A percentile compares a stretch with the other conserved stretches of the same genome.
These are phyloP conservation scores for Ceratonia siliqua DNA, from an alignment of 306 rosid genomes.

Conservation along the genomic window DNA sequence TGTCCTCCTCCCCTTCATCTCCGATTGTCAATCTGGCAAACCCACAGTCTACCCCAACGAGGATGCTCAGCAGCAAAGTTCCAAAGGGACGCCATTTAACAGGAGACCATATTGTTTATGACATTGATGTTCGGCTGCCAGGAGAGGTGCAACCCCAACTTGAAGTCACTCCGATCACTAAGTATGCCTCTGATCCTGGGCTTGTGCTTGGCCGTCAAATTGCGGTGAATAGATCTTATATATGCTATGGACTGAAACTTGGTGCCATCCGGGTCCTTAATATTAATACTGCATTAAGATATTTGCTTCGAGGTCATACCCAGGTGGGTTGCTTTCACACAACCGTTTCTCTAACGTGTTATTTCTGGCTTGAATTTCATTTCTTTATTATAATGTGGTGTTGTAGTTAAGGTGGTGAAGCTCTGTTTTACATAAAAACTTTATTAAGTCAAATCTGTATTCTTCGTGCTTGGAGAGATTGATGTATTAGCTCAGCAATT, in stretches of 20 bases:
- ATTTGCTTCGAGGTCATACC: slow-evolving; percentile 73
- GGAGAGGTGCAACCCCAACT: slow-evolving; percentile 79
- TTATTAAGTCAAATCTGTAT: slow-evolving; percentile 18
- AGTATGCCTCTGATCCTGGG: slow-evolving; percentile 71
- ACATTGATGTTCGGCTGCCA: slow-evolving; percentile 53
- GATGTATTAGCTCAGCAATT: slow-evolving; percentile 22
- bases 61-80: slow-evolving; percentile 57
- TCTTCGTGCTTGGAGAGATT: slow-evolving; percentile 17
- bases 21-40: slow-evolving; percentile 27
- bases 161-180: slow-evolving; percentile 76
- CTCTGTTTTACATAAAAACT: too few relatives aligned
- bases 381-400: too few relatives aligned
- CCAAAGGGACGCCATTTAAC: slow-evolving; percentile 66
- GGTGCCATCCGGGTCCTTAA: slow-evolving; percentile 75
- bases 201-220: slow-evolving; percentile 71
- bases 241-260: slow-evolving; percentile 71
- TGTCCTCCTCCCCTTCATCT: slow-evolving; percentile 26
- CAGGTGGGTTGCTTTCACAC: slow-evolving; percentile 47
- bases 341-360: slow-evolving; percentile 5
- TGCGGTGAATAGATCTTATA: slow-evolving; percentile 71
- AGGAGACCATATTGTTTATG: slow-evolving; percentile 53
- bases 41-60: slow-evolving; percentile 47
- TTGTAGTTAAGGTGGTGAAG: too few relatives aligned
- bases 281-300: slow-evolving; percentile 65
- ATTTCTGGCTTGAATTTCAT: too few relatives aligned